A percentile compares a stretch with the other conserved stretches of the same genome.
Evolutionary conservation across 306 rosid species (phyloP).

Genomic region (Luffa aegyptiaca): DNA sequence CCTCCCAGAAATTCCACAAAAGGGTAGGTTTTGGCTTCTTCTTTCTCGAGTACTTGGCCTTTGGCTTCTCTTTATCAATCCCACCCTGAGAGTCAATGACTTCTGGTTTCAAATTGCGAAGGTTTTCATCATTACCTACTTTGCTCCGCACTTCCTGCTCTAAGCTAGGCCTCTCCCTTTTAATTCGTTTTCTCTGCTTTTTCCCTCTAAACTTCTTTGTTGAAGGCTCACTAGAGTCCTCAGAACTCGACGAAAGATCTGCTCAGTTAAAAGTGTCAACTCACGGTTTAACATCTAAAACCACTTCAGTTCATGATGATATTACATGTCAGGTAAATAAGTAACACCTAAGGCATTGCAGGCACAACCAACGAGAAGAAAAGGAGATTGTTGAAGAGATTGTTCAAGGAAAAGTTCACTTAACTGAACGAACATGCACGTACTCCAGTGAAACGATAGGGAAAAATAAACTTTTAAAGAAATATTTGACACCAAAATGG

Average conservation of each 20-base stretch:
- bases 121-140: neutral
- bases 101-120: neutral
- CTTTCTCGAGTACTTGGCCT: slow-evolving; percentile 13
- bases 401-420: neutral
- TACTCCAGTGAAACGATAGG: neutral
- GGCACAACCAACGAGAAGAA: neutral
- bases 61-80: slow-evolving; percentile 8
- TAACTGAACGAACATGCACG: neutral
- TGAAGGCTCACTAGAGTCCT: neutral
- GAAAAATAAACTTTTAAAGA: neutral
- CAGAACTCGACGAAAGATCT: neutral
- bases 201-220: neutral
- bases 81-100: neutral
- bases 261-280: slow-evolving; percentile 5
- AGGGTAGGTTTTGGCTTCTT: slow-evolving; percentile 20
- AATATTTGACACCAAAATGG: neutral
- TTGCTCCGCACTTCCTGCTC: neutral
- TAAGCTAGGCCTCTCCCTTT: neutral
- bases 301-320: neutral
- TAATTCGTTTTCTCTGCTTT: neutral
- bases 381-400: neutral
- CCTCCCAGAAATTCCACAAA: slow-evolving; percentile 62
- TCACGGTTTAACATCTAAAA: neutral
- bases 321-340: neutral
- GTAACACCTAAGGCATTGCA: neutral